Percentiles rank a stretch among this genome's conserved stretches.
Conservation (phyloP, 176 grass and related monocot species). For the Phyllostachys edulis region DNA sequence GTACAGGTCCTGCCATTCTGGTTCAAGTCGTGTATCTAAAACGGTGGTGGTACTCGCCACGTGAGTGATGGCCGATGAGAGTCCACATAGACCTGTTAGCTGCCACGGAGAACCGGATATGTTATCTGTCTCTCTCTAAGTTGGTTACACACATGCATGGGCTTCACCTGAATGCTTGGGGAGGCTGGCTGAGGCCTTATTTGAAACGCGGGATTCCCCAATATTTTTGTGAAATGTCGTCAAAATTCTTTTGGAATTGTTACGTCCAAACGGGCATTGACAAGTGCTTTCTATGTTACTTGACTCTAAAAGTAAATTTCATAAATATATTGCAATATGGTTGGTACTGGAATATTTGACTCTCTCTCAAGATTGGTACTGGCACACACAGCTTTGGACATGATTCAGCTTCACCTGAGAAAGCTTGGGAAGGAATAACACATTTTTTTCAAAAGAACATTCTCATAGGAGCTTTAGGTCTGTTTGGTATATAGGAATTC, state of each 20-base stretch:
- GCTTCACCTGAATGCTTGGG: background rate
- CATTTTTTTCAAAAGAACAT: background rate
- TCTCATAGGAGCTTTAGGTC: background rate
- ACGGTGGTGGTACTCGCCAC: background rate
- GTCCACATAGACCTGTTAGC: too few species aligned
- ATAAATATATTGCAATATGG: background rate
- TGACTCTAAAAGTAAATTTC: too few species aligned
- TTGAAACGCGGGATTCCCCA: background rate
- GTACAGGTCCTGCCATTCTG: background rate
- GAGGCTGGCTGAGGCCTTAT: background rate
- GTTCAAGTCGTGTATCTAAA: background rate
- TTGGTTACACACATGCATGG: background rate
- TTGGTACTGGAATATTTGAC: background rate
- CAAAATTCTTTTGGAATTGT: background rate
- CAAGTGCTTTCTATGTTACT: too few species aligned
- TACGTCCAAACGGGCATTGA: background rate
- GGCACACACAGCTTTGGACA: background rate
- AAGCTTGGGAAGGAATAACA: background rate
- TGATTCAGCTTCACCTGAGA: background rate
- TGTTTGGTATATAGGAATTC: background rate
- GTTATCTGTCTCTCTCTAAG: too few species aligned
- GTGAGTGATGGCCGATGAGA: too few species aligned
- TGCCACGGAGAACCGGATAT: too few species aligned
- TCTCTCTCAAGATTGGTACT: background rate
- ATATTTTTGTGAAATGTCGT: background rate